These are phyloP conservation scores for Lentinula aciculospora DNA, from an alignment of 768 basidiomycete species.

Conservation along the genomic window DNA sequence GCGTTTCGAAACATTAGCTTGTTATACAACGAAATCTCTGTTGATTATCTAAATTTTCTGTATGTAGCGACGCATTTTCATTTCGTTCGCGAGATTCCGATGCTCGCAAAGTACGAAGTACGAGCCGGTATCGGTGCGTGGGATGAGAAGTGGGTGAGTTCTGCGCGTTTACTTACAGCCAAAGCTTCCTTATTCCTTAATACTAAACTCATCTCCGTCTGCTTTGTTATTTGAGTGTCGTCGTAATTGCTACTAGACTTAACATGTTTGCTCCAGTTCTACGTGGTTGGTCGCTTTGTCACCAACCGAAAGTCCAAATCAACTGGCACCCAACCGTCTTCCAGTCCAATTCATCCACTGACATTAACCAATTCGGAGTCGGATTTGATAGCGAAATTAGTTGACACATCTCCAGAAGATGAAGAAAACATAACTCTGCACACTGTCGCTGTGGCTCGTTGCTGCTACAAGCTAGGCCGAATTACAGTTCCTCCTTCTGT, in stretches of 20 bases:
- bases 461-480: slow-evolving; percentile 66
- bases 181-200: no score
- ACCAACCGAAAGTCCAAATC: neutral
- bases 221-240: no score
- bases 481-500: slow-evolving; percentile 70
- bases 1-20: slow-evolving; percentile 8
- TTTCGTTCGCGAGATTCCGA: slow-evolving; percentile 68
- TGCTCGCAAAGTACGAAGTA: slow-evolving; percentile 57
- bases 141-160: slow-evolving; percentile 76
- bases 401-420: slow-evolving; percentile 27
- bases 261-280: neutral
- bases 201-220: no score
- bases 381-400: neutral
- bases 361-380: neutral
- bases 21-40: neutral
- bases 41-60: neutral
- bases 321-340: neutral
- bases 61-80: slow-evolving; percentile 55
- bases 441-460: slow-evolving; percentile 56
- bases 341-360: neutral
- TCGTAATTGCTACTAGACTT: no score
- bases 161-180: no score
- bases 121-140: slow-evolving; percentile 51
- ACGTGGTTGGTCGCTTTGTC: slow-evolving; percentile 4
- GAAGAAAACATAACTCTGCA: slow-evolving; percentile 61